Evolutionary conservation across 345 rosid species (phyloP), one percentile per base, ranked within the genome.

Genomic region (Hibiscus trionum): DNA sequence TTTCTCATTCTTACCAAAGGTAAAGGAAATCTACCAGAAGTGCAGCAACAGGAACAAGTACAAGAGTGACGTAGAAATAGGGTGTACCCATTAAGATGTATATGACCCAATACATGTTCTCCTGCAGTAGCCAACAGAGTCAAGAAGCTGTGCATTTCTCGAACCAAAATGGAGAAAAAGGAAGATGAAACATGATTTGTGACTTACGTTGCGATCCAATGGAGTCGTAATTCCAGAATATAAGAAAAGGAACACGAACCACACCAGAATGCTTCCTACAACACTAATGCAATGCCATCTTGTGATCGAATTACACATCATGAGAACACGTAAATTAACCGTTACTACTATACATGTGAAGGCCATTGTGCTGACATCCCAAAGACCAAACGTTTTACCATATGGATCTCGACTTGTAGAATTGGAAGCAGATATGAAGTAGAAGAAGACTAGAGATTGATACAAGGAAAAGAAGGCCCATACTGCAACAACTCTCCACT

Each of bases 311-410:
- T 93, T 92, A 70, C 98, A 89, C 79, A 93, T 93, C 93, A 96
- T 80, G 69, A 96, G 96, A 79, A 96, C 93, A 46, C 99, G 98
- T 72, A 88, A 78, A 80, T 96, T 96, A 49, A 96, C 97, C 16
- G 98, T 87, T 71, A 96, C 84, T 42, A 96, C 98, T 69, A 91
- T 90, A 80, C 98, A 89, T 37, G 98, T 91, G 86, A 93, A 96
- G 56, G 91, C 97, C 91, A 93, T 78, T 7, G 99, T 96, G 89
- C 99, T 93, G 80, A 96, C 88, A 73, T 96, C 99, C 99, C 99
- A 96, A 11, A 86, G 86, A 69, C 99, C 99, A 74, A 96, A 91
- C 44, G 84, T 79, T 91, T 77, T 88, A 67, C 99, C 98, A 0
- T 90, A 87, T 72, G 90, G 84, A 79, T 85, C 88, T 77, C 78